A percentile compares a stretch with the other conserved stretches of the same genome.
These are phyloP conservation scores for Trypanosoma rangeli DNA, from an alignment of 208 protist genomes.

Conservation along the genomic window DNA sequence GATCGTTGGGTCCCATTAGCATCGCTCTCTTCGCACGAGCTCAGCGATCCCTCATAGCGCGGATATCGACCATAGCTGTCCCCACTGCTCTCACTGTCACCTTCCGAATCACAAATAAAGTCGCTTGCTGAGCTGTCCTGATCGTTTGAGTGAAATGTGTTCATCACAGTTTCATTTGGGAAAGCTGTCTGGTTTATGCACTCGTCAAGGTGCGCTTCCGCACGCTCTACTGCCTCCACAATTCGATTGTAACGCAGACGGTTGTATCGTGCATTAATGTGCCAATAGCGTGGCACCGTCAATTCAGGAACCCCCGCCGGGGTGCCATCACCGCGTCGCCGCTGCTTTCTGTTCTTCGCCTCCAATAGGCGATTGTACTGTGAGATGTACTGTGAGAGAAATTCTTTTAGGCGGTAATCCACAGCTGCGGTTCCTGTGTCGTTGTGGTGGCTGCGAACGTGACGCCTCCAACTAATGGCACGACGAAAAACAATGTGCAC, in stretches of 20 bases:
- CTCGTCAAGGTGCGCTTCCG: conserved; percentile 35
- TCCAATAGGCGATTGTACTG: conserved; percentile 69
- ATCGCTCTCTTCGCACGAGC: conserved; percentile 13
- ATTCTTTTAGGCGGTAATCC: conserved; percentile 74
- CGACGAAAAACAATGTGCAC: conserved; percentile 67
- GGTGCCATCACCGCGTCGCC: not conserved
- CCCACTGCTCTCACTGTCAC: conserved; percentile 1
- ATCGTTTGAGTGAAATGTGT: conserved; percentile 28
- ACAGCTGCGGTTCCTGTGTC: conserved; percentile 30
- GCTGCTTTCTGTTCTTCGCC: conserved; percentile 34
- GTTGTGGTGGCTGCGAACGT: conserved; percentile 61
- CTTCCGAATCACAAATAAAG: conserved; percentile 27
- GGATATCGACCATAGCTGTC: conserved; percentile 8
- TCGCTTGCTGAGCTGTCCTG: conserved; percentile 14
- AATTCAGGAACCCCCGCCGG: conserved; percentile 25
- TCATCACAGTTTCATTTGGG: conserved; percentile 37
- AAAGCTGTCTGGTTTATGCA: conserved; percentile 45
- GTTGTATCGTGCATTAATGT: conserved; percentile 80
- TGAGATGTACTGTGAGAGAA: conserved; percentile 75
- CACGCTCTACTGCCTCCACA: conserved; percentile 59
- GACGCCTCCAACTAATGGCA: conserved; percentile 52
- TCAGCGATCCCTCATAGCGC: conserved; percentile 11
- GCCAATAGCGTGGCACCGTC: conserved; percentile 78
- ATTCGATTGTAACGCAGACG: conserved; percentile 83
- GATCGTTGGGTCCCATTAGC: not conserved